Conservation (phyloP, 2,329 filamentous ascomycete species). For the Colletotrichum eremochloae region DNA sequence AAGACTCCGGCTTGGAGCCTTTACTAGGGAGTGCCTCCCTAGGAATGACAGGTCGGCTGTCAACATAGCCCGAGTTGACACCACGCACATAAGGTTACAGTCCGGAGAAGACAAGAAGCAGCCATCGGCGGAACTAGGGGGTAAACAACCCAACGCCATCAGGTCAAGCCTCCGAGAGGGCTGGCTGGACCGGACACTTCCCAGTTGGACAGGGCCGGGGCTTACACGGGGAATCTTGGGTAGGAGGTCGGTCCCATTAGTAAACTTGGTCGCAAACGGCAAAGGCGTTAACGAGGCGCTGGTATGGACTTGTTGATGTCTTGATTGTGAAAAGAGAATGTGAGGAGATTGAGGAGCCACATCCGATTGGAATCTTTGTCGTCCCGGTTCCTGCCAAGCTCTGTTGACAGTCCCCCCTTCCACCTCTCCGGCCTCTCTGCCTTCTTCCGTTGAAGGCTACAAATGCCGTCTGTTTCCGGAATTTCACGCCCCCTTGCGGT, state of each 20-base stretch:
- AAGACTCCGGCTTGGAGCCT: constrained; percentile 15
- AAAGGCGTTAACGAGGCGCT: constrained; percentile 32
- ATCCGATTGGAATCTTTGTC: constrained; percentile 22
- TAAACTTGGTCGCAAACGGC: constrained; percentile 33
- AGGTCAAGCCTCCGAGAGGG: constrained; percentile 11
- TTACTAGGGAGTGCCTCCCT: neutral
- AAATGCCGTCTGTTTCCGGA: constrained; percentile 29
- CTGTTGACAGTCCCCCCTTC: neutral
- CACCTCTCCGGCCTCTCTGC: neutral
- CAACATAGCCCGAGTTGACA: constrained; percentile 6
- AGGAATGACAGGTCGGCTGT: constrained; percentile 25
- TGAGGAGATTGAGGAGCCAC: constrained; percentile 22
- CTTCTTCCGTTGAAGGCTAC: neutral
- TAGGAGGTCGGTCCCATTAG: neutral
- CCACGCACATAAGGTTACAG: neutral
- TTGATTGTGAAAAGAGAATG: constrained; percentile 22
- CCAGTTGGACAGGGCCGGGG: neutral
- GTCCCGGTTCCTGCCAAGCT: neutral
- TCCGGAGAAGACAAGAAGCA: neutral
- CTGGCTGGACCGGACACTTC: neutral
- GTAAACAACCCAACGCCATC: constrained; percentile 24
- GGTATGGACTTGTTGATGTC: constrained; percentile 35
- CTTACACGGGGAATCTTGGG: neutral
- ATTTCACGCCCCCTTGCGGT: constrained; percentile 23
- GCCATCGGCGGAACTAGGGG: neutral